Percentiles rank a stretch among this genome's conserved stretches.
These are phyloP conservation scores for Holtermanniella nyarrowii DNA, from an alignment of 768 basidiomycete genomes.

Conservation along the genomic window DNA sequence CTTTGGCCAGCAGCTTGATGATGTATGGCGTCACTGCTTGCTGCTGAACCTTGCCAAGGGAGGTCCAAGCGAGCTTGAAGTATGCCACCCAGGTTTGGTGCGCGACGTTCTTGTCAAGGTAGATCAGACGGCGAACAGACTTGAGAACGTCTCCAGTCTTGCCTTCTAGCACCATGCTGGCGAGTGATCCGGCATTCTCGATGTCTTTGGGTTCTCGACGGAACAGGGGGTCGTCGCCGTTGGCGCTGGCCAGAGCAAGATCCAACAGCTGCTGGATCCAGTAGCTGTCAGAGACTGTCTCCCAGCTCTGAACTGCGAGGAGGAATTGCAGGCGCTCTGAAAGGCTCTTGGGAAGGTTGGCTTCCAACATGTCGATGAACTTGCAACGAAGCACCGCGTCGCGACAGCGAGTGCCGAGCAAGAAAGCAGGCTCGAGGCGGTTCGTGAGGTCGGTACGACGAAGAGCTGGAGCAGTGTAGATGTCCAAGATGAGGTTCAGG, in stretches of 20 bases:
- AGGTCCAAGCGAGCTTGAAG: constrained; percentile 77
- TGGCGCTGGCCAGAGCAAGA: constrained; percentile 68
- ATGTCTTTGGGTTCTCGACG: background rate
- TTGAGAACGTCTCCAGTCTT: constrained; percentile 50
- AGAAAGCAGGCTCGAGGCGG: constrained; percentile 82
- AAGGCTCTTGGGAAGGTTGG: constrained; percentile 73
- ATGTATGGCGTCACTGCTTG: constrained; percentile 77
- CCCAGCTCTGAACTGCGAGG: constrained; percentile 90
- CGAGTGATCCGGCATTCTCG: constrained; percentile 39
- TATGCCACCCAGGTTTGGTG: constrained; percentile 79
- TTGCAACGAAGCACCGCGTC: constrained; percentile 66
- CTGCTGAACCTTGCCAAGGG: constrained; percentile 77
- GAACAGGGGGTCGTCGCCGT: constrained; percentile 34
- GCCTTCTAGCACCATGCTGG: constrained; percentile 9
- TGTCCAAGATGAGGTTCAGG: constrained; percentile 80
- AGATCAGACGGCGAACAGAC: constrained; percentile 71
- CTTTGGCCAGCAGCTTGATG: constrained; percentile 80
- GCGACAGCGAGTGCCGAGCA: constrained; percentile 77
- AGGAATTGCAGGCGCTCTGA: constrained; percentile 77
- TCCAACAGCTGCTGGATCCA: constrained; percentile 90
- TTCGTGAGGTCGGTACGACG: constrained; percentile 88
- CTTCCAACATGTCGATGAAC: constrained; percentile 83
- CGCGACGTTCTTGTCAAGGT: constrained; percentile 63
- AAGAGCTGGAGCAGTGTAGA: constrained; percentile 76
- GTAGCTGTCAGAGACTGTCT: constrained; percentile 76